phyloP scores from a whole-genome alignment of 441 rosid species.

The Viola pubescens region DNA sequence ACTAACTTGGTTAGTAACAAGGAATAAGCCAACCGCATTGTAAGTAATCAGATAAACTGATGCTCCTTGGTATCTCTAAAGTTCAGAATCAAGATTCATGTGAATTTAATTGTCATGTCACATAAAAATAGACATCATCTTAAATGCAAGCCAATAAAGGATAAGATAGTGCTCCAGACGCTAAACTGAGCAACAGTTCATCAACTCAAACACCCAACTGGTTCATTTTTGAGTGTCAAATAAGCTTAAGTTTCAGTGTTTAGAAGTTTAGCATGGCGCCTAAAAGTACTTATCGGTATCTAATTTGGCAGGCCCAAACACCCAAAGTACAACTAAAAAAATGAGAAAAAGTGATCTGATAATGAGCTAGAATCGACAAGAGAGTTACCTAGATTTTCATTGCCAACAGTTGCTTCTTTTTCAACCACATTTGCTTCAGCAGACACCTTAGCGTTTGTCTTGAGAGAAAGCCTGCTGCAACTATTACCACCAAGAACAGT shows the following conservation, averaged over 20 bases:
- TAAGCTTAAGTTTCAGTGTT: not conserved
- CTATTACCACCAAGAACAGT: constrained; percentile 21
- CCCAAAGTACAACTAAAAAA: not conserved
- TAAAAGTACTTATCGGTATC: not conserved
- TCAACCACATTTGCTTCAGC: constrained; percentile 40
- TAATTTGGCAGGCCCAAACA: not conserved
- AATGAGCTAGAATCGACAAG: not conserved
- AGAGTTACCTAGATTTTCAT: constrained; percentile 44
- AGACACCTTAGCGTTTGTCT: constrained; percentile 40
- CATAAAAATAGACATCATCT: not conserved
- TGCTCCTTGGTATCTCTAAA: not conserved
- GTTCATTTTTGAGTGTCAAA: not conserved
- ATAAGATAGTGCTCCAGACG: no score
- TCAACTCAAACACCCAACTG: not conserved
- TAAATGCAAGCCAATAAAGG: not conserved
- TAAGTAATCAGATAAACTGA: not conserved
- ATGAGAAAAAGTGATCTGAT: not conserved
- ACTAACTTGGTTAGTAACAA: not conserved
- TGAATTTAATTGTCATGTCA: not conserved
- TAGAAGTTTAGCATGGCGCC: not conserved
- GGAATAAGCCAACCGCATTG: not conserved
- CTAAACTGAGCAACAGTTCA: not conserved
- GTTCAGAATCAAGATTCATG: not conserved
- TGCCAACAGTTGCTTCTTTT: constrained; percentile 34
- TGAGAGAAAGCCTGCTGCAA: constrained; percentile 24